Evolutionary conservation across 352 stramenopile species (phyloP).

Genomic region (Globisporangium solare): DNA sequence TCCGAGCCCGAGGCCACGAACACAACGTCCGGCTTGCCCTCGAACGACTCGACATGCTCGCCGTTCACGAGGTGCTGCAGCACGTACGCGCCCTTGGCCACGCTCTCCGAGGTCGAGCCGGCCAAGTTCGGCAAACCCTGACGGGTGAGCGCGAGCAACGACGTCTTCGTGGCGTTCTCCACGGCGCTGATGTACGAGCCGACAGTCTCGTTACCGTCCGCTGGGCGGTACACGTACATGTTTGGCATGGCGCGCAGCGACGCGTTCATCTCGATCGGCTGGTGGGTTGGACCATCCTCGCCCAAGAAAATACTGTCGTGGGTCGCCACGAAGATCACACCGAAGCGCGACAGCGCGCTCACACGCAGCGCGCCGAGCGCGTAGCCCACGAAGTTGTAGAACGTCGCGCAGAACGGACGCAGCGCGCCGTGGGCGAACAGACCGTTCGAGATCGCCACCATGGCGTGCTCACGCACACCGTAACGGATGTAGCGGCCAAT

Average conservation of each 20-base stretch:
- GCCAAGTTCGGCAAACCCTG: slow-evolving; percentile 90
- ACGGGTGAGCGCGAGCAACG: slow-evolving; percentile 92
- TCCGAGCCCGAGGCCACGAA: slow-evolving; percentile 94
- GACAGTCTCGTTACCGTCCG: slow-evolving; percentile 98
- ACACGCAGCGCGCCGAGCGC: slow-evolving; percentile 93
- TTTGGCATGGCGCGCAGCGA: slow-evolving; percentile 96
- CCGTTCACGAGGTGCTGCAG: slow-evolving; percentile 77
- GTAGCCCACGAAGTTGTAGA: slow-evolving; percentile 99
- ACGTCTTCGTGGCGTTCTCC: slow-evolving; percentile 84
- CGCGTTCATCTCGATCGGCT: slow-evolving; percentile 98
- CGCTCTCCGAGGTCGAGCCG: slow-evolving; percentile 85
- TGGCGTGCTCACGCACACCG: slow-evolving; percentile 98
- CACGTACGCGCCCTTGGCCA: slow-evolving; percentile 90
- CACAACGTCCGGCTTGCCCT: slow-evolving; percentile 86
- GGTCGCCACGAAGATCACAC: slow-evolving; percentile 98
- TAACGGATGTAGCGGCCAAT: slow-evolving; percentile 97
- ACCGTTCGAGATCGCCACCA: slow-evolving; percentile 98
- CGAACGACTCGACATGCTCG: slow-evolving; percentile 62
- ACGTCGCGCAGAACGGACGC: slow-evolving; percentile 98
- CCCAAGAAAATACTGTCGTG: slow-evolving; percentile 99
- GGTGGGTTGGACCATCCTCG: slow-evolving; percentile 99
- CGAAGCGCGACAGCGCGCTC: slow-evolving; percentile 92
- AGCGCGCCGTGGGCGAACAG: slow-evolving; percentile 97
- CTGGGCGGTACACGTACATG: slow-evolving; percentile 96
- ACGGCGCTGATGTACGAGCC: slow-evolving; percentile 92